Percentiles rank a stretch among this genome's conserved stretches.
These are phyloP conservation scores for Neofusicoccum ribis DNA, from an alignment of 2,329 filamentous ascomycete genomes.

Conservation along the genomic window DNA sequence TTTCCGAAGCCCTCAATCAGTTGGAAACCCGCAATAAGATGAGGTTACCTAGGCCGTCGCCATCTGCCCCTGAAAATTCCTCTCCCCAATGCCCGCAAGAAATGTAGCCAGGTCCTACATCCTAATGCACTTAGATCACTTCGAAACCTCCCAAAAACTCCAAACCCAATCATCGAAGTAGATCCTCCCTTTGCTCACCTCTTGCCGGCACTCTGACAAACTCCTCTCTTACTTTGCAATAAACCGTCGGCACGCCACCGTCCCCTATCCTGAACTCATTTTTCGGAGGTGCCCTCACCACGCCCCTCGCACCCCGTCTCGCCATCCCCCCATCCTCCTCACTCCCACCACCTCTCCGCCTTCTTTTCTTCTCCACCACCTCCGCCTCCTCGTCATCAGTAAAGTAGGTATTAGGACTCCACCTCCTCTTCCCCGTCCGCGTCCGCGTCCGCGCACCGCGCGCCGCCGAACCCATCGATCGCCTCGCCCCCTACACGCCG, in stretches of 20 bases:
- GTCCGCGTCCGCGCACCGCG: background rate
- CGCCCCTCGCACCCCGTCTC: background rate
- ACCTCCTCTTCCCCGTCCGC: background rate
- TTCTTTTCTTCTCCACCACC: background rate
- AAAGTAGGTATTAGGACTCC: background rate
- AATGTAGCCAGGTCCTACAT: too few species aligned
- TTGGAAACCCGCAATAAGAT: too few species aligned
- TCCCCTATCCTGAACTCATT: background rate
- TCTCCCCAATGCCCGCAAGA: too few species aligned
- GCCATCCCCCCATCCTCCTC: background rate
- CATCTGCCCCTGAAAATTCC: too few species aligned
- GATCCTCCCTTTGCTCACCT: background rate
- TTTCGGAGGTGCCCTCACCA: background rate
- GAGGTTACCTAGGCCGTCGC: too few species aligned
- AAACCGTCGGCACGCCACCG: background rate
- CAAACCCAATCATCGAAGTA: background rate
- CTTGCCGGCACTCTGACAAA: background rate
- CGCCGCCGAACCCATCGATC: background rate
- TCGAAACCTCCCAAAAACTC: too few species aligned
- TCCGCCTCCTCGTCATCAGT: background rate
- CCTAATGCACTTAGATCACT: too few species aligned
- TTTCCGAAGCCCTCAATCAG: too few species aligned
- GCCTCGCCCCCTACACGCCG: background rate
- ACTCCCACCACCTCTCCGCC: background rate
- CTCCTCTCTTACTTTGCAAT: background rate